A percentile compares a stretch with the other conserved stretches of the same genome.
These are phyloP conservation scores for Hsuehochloa calcarea DNA, from an alignment of 176 grass and related monocot species.

Conservation along the genomic window DNA sequence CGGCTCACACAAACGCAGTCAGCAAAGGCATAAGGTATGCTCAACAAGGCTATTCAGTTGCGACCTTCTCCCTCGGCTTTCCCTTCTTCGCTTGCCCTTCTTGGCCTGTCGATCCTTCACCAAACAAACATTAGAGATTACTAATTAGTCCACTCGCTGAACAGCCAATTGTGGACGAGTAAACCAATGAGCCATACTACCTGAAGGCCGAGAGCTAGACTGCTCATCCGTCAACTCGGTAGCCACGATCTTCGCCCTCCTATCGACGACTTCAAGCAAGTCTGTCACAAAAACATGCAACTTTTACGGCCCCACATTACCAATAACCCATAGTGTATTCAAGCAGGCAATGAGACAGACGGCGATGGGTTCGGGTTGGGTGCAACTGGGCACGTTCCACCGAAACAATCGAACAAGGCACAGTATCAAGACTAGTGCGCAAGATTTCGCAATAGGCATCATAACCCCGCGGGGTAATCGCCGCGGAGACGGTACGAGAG, in stretches of 20 bases:
- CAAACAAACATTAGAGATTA: conserved; percentile 36
- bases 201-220: conserved; percentile 58
- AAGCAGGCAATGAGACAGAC: conserved; percentile 26
- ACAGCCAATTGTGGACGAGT: conserved; percentile 27
- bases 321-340: conserved; percentile 2
- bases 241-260: conserved; percentile 88
- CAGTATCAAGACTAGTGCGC: neutral
- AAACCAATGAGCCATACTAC: conserved; percentile 42
- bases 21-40: conserved; percentile 9
- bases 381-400: conserved; percentile 9
- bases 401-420: conserved; percentile 25
- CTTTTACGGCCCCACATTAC: conserved; percentile 6
- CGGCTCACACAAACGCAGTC: neutral
- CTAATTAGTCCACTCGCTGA: neutral
- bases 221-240: conserved; percentile 83
- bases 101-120: conserved; percentile 55
- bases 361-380: neutral
- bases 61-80: conserved; percentile 79
- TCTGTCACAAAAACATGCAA: conserved; percentile 47
- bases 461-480: neutral
- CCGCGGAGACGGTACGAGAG: neutral
- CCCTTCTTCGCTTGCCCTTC: conserved; percentile 59
- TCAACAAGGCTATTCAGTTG: conserved; percentile 21
- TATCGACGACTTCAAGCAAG: conserved; percentile 94
- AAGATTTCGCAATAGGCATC: conserved; percentile 11